phyloP scores from a whole-genome alignment of 2,329 filamentous ascomycete species.

The Neodidymelliopsis sp. region DNA sequence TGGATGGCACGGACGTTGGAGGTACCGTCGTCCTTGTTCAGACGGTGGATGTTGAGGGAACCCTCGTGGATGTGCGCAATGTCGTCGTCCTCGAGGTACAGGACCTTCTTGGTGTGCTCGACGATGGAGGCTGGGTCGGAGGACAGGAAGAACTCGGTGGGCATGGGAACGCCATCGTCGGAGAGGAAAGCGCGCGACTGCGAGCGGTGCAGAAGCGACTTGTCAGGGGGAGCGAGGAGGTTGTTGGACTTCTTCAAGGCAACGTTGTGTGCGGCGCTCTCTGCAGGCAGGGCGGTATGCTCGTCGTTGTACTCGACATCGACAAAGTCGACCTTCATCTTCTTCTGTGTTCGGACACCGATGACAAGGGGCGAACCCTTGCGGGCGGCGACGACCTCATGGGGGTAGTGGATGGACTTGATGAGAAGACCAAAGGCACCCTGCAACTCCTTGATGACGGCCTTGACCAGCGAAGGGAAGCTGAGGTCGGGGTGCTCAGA shows the following conservation, averaged over 20 bases:
- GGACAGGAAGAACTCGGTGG: conserved; percentile 98
- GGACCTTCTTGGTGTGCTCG: conserved; percentile 99
- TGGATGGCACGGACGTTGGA: conserved; percentile 98
- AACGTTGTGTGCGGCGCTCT: conserved; percentile 94
- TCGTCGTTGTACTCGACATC: conserved; percentile 97
- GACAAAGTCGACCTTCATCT: conserved; percentile 99
- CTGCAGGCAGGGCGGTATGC: conserved; percentile 77
- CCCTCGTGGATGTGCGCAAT: conserved; percentile 99
- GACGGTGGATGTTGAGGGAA: conserved; percentile 97
- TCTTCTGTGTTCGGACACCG: conserved; percentile 94
- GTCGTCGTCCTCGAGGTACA: conserved; percentile 99
- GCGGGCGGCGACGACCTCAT: conserved; percentile 95
- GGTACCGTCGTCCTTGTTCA: conserved; percentile 95
- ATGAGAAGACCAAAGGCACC: conserved; percentile 96
- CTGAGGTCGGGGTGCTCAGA: conserved; percentile 93
- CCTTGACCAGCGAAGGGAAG: conserved; percentile 96
- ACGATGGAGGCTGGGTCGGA: conserved; percentile 98
- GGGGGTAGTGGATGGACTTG: conserved; percentile 98
- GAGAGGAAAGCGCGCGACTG: conserved; percentile 99
- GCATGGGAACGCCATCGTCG: conserved; percentile 96
- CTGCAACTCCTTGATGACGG: conserved; percentile 97
- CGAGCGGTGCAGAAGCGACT: conserved; percentile 96
- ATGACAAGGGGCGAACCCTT: conserved; percentile 98
- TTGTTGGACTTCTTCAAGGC: conserved; percentile 82
- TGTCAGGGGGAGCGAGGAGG: conserved; percentile 86